These are phyloP conservation scores for Fomitopsis palustris DNA, from an alignment of 1,284 basidiomycete genomes.

Conservation along the genomic window DNA sequence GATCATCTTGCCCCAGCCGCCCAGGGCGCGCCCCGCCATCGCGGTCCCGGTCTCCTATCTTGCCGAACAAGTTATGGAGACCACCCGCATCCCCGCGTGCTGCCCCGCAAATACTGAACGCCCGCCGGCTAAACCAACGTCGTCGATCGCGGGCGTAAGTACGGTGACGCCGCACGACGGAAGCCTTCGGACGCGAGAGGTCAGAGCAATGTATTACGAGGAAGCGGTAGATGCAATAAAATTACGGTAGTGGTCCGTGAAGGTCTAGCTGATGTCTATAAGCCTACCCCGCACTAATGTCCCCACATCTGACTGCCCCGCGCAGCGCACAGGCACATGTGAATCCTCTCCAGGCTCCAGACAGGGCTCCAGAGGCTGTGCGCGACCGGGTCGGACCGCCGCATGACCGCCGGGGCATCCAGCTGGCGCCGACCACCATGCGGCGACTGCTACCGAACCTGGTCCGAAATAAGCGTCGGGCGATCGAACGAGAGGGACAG, in stretches of 20 bases:
- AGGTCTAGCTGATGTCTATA: neutral
- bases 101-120: neutral
- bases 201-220: neutral
- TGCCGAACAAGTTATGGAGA: neutral
- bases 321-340: neutral
- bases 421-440: neutral
- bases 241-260: neutral
- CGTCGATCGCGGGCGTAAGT: neutral
- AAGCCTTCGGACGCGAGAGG: too few species aligned
- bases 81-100: neutral
- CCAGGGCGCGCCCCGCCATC: neutral
- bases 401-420: neutral
- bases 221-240: neutral
- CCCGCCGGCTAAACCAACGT: neutral
- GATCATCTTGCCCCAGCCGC: neutral
- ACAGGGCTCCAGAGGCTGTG: neutral
- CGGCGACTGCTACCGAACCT: neutral
- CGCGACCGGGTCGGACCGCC: neutral
- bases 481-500: neutral
- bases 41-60: neutral
- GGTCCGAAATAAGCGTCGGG: neutral
- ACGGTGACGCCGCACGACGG: neutral
- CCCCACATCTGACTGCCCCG: neutral
- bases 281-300: neutral
- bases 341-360: neutral